Evolutionary conservation across 2,329 filamentous ascomycete species (phyloP), one percentile per base, ranked within the genome.

Genomic region (Cordyceps militaris): DNA sequence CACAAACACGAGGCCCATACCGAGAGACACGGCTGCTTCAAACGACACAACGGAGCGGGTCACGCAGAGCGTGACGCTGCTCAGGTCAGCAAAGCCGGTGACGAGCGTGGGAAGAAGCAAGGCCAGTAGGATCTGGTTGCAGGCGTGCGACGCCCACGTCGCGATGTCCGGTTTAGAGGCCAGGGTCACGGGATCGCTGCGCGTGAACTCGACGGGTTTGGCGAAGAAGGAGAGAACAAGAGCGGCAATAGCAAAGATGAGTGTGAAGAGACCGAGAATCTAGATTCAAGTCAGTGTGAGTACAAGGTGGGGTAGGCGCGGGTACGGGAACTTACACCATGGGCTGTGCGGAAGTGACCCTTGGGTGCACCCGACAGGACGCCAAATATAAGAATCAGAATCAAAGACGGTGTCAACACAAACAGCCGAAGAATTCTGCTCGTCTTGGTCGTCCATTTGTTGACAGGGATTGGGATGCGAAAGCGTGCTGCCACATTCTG

Each of bases 71-170:
- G 64, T 57, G 13, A 69, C 62, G 9, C 59, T 59, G 47, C 63
- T 65, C 3, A 71, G 58, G 34, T 69, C 68, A 1, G 62, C 56
- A 40, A 71, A 70, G 5, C 70, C 70, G 0, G 62, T 64, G 6
- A 67, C 52, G 14, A 61, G 59, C 0, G 68, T 64, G 0, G 61
- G 53, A 4, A 66, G 24, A 3, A 63, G 53, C 4, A 70, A 60
- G 11, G 60, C 28, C 1, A 69, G 59, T 28, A 71, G 63, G 13
- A 67, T 23, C 50, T 67, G 66, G 51, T 69, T 69, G n/a, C 62
- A 32, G 8, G 60, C 38, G 30, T 63, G 58, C 11, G 61, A 63
- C 1, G 51, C 59, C n/a, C 54, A 9, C 8, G 53, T 54, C 38
- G 54, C 13, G 26, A 40, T 32, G 13, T 47, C 53, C 4, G n/a